Evolutionary conservation across 257 asterid species (phyloP).

Genomic region (Primulina huaijiensis): DNA sequence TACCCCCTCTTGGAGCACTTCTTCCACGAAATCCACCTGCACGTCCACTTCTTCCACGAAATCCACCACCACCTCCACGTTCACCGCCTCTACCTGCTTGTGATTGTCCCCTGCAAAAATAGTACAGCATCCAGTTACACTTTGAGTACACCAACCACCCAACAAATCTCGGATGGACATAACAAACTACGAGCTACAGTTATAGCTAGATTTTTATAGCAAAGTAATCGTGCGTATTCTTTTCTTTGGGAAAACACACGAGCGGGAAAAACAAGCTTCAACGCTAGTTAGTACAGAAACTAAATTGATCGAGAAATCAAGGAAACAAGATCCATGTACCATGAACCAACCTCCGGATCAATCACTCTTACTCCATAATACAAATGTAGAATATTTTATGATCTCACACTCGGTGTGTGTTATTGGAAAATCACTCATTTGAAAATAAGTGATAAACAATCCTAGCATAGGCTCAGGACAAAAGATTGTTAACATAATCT

Average conservation of each 20-base stretch:
- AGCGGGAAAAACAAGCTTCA: background rate
- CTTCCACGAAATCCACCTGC: conserved; percentile 60
- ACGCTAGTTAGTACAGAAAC: background rate
- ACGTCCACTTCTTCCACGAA: conserved; percentile 46
- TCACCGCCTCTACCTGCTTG: conserved; percentile 54
- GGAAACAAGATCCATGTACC: background rate
- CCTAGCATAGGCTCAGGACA: background rate
- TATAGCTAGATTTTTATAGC: background rate
- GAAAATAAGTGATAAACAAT: background rate
- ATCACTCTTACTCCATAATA: background rate
- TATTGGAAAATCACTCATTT: background rate
- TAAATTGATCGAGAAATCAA: background rate
- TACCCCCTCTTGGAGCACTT: conserved; percentile 64
- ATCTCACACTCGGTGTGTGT: background rate
- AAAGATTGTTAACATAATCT: too few relatives aligned
- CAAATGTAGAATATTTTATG: background rate
- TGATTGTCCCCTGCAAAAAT: conserved; percentile 47
- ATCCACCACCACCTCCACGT: conserved; percentile 59
- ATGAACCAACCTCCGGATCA: background rate
- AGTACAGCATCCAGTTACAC: background rate
- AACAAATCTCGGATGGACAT: background rate
- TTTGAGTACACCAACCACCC: background rate
- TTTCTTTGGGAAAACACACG: background rate
- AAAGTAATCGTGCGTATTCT: background rate
- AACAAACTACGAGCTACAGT: background rate